phyloP scores from a whole-genome alignment of 805 yeast species.

The Priceomyces melissophilus region DNA sequence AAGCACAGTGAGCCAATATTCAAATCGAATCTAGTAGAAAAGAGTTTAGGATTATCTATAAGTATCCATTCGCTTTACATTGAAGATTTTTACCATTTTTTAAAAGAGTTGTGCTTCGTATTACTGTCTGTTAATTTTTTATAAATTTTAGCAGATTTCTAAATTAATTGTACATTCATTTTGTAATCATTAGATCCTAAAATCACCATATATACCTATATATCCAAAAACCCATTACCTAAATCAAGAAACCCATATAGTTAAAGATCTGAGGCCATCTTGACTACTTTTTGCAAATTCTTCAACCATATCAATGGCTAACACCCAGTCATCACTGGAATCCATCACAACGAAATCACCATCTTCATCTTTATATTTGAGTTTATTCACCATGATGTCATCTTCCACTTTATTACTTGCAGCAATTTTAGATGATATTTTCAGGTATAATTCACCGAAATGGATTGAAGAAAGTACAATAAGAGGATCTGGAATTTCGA shows the following conservation, averaged over 20 bases:
- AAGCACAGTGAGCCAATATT: too few species aligned
- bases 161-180: not conserved
- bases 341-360: constrained; percentile 87
- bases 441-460: constrained; percentile 56
- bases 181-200: not conserved
- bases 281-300: constrained; percentile 22
- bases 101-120: too few species aligned
- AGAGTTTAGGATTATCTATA: too few species aligned
- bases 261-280: constrained; percentile 19
- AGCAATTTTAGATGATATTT: constrained; percentile 52
- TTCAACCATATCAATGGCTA: constrained; percentile 67
- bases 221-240: constrained; percentile 1
- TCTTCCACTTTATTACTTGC: constrained; percentile 50
- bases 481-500: constrained; percentile 26
- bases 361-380: constrained; percentile 90
- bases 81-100: not conserved
- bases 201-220: too few species aligned
- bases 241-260: constrained; percentile 39
- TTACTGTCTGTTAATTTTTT: not conserved
- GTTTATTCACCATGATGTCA: constrained; percentile 49
- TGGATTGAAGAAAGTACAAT: constrained; percentile 25
- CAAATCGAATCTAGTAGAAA: too few species aligned
- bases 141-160: not conserved
- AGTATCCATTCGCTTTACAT: too few species aligned
- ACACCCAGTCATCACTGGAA: constrained; percentile 81